phyloP scores from a whole-genome alignment of 495 filamentous ascomycete genomes.

The Xylaria castorea region DNA sequence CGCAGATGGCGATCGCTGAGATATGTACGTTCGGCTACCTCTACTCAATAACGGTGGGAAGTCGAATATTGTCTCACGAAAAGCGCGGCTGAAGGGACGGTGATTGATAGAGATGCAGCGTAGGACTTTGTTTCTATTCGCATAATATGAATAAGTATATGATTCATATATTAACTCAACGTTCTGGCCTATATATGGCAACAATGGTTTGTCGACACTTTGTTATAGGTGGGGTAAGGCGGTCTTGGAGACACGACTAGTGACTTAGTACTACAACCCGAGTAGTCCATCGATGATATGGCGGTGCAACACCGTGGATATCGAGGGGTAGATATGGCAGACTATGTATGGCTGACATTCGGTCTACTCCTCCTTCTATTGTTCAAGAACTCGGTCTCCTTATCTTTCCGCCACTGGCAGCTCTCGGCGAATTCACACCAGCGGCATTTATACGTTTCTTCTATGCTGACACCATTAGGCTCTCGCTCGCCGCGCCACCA shows the following conservation, averaged over 20 bases:
- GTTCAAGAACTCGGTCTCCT: constrained; percentile 43
- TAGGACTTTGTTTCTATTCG: background rate
- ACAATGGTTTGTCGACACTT: background rate
- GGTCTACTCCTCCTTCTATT: constrained; percentile 29
- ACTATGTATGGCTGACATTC: background rate
- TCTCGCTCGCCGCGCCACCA: constrained; percentile 88
- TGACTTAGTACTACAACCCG: background rate
- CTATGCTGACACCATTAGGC: constrained; percentile 80
- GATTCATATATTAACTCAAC: background rate
- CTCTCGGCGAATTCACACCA: constrained; percentile 61
- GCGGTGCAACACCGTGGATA: background rate
- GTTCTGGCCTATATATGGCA: background rate
- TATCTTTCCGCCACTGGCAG: constrained; percentile 59
- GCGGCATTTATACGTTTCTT: constrained; percentile 90
- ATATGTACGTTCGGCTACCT: background rate
- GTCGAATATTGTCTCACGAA: background rate
- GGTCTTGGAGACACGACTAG: background rate
- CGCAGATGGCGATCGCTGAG: background rate
- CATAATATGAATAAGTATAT: background rate
- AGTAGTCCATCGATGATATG: background rate
- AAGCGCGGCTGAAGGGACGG: background rate
- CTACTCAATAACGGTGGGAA: background rate
- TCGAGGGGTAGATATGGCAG: background rate
- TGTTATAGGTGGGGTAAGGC: background rate
- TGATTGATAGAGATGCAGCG: background rate